Percentiles rank a stretch among this genome's conserved stretches.
Evolutionary conservation across 192 early-diverging fungal genomes (phyloP).

Genomic region (Phycomyces nitens): DNA sequence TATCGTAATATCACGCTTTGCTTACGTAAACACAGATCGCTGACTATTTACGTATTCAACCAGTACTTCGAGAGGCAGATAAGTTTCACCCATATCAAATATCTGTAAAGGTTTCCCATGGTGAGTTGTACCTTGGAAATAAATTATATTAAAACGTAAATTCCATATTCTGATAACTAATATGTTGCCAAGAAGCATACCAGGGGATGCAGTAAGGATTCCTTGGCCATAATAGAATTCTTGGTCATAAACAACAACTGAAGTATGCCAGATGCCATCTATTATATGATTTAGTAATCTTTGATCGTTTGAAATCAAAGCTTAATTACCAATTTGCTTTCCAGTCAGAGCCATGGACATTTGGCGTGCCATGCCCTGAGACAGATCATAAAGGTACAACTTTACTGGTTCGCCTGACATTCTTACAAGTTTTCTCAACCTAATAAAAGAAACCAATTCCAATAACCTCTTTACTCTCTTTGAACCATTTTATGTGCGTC

Average conservation of each 20-base stretch:
- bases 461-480: too few species aligned
- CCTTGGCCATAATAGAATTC: conserved; percentile 84
- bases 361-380: conserved; percentile 69
- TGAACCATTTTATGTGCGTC: too few species aligned
- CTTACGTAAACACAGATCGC: conserved; percentile 43
- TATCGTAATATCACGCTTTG: too few species aligned
- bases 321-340: conserved; percentile 55
- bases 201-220: conserved; percentile 45
- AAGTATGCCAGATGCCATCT: conserved; percentile 74
- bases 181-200: conserved; percentile 26
- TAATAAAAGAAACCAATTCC: too few species aligned
- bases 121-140: conserved; percentile 39
- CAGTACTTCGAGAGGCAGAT: conserved; percentile 67
- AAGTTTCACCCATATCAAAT: conserved; percentile 76
- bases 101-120: conserved; percentile 66
- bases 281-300: too few species aligned
- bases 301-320: not conserved
- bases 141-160: not conserved
- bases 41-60: conserved; percentile 68
- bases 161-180: too few species aligned
- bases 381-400: conserved; percentile 62
- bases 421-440: not conserved
- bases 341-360: conserved; percentile 65
- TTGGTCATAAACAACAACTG: conserved; percentile 68
- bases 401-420: conserved; percentile 34